These are phyloP conservation scores for Spergularia marina DNA, from an alignment of 148 eudicot species.

Conservation along the genomic window DNA sequence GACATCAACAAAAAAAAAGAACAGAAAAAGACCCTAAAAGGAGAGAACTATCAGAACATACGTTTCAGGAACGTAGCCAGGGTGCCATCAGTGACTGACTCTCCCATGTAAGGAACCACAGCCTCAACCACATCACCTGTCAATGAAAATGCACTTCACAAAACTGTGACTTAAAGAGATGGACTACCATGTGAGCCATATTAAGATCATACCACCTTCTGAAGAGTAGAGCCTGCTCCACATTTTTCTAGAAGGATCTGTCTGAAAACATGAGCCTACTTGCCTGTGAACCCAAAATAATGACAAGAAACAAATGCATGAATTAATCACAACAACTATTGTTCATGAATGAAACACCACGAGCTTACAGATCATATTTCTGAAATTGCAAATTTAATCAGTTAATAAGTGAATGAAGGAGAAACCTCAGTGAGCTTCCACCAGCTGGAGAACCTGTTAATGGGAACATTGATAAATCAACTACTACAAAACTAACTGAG, in stretches of 20 bases:
- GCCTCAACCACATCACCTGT: conserved; percentile 82
- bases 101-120: conserved; percentile 96
- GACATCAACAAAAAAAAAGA: no score
- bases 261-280: conserved; percentile 36
- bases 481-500: not conserved
- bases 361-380: not conserved
- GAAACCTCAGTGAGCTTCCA: conserved; percentile 32
- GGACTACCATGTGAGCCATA: not conserved
- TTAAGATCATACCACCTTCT: conserved; percentile 43
- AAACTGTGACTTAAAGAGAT: conserved; percentile 3
- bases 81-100: conserved; percentile 92
- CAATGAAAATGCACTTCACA: conserved; percentile 2
- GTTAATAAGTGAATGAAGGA: not conserved
- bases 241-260: conserved; percentile 28
- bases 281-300: conserved; percentile 38
- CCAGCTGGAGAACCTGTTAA: conserved; percentile 27
- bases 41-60: conserved; percentile 31
- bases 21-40: not conserved
- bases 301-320: not conserved
- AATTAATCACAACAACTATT: no score
- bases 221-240: conserved; percentile 57
- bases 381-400: not conserved
- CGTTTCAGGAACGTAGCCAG: conserved; percentile 81
- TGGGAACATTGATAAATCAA: conserved; percentile 13
- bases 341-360: not conserved